phyloP scores from a whole-genome alignment of 2,329 filamentous ascomycete species.

The Paecilomyces variotii region DNA sequence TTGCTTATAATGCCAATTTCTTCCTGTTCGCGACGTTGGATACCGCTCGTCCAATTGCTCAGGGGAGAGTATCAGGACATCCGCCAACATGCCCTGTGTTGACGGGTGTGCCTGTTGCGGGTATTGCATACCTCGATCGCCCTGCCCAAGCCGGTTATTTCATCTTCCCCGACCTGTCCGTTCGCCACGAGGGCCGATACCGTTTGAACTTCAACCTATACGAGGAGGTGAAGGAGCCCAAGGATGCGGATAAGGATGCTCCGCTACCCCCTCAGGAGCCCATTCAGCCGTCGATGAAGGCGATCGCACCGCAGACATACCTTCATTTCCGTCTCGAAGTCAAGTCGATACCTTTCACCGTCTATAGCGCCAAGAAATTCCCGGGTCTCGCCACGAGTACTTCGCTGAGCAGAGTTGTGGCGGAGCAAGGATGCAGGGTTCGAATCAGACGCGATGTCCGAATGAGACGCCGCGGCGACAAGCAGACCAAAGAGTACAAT shows the following conservation, averaged over 20 bases:
- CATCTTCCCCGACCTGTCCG: slow-evolving; percentile 92
- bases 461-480: slow-evolving; percentile 76
- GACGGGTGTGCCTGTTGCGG: slow-evolving; percentile 88
- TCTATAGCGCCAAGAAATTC: slow-evolving; percentile 98
- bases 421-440: slow-evolving; percentile 93
- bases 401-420: slow-evolving; percentile 76
- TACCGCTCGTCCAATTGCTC: slow-evolving; percentile 72
- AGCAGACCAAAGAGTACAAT: slow-evolving; percentile 60
- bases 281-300: slow-evolving; percentile 22
- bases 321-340: slow-evolving; percentile 86
- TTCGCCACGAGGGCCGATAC: slow-evolving; percentile 90
- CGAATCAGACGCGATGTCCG: slow-evolving; percentile 89
- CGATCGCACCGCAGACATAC: slow-evolving; percentile 43
- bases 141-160: slow-evolving; percentile 79
- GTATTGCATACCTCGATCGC: slow-evolving; percentile 91
- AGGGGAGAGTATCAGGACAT: slow-evolving; percentile 62
- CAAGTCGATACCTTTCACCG: slow-evolving; percentile 76
- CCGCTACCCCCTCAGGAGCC: slow-evolving; percentile 29
- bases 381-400: slow-evolving; percentile 89
- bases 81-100: slow-evolving; percentile 71
- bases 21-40: slow-evolving; percentile 93
- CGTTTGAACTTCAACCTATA: slow-evolving; percentile 87
- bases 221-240: slow-evolving; percentile 80
- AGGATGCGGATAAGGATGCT: slow-evolving; percentile 61
- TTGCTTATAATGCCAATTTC: slow-evolving; percentile 92